phyloP scores from a whole-genome alignment of 2,329 filamentous ascomycete genomes.

The Microsporum canis region DNA sequence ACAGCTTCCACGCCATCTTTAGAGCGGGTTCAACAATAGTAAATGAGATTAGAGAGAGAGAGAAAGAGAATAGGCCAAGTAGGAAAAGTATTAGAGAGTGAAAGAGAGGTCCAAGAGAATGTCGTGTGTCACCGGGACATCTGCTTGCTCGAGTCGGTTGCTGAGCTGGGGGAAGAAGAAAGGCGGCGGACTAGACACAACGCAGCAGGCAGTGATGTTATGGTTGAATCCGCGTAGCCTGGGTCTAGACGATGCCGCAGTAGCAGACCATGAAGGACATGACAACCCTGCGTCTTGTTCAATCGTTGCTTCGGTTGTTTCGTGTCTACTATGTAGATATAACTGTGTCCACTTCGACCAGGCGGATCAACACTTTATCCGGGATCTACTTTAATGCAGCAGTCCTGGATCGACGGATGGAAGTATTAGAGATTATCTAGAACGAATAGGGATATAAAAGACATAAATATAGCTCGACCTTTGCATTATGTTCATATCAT shows the following conservation, averaged over 20 bases:
- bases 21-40: neutral
- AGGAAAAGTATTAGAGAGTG: neutral
- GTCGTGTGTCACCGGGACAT: conserved; percentile 30
- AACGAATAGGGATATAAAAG: too few relatives aligned
- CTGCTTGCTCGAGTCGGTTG: conserved; percentile 28
- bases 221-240: neutral
- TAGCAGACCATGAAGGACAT: neutral
- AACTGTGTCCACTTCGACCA: conserved; percentile 3
- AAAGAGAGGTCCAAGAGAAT: conserved; percentile 11
- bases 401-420: neutral
- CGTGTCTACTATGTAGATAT: neutral
- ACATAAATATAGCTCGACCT: neutral
- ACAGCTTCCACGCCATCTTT: conserved; percentile 13
- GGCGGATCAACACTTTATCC: conserved; percentile 8
- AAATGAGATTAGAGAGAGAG: neutral
- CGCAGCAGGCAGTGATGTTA: neutral
- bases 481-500: neutral
- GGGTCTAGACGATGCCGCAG: neutral
- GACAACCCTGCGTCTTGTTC: neutral
- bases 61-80: neutral
- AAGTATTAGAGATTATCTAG: neutral
- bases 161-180: neutral
- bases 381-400: neutral
- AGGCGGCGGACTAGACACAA: too few relatives aligned
- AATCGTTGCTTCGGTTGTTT: neutral